Base-by-base conservation (phyloP, 2,329 filamentous ascomycete species). In the Aspergillus piperis region DNA sequence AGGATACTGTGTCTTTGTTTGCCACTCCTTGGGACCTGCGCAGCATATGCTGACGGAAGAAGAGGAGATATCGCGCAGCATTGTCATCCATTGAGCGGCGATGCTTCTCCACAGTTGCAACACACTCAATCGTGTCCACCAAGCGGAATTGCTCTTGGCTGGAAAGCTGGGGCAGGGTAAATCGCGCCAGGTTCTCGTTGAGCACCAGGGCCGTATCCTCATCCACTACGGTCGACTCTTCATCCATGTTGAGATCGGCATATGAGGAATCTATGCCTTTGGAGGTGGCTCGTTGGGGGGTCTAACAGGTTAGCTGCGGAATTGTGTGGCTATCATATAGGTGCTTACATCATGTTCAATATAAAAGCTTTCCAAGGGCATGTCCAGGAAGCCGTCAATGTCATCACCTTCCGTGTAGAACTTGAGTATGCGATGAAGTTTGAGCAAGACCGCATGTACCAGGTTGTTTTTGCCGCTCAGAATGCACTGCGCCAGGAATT, bases 21-120 rank as follows among this genome's bases (percentile, higher is more conserved):
- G 75, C 84, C 62, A 85, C 84, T 2, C 84, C 84, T 61, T 88
- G 85, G 51, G 84, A 82, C 73, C 87, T 88, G 27, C 88, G 86
- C 51, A 96, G 80, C 53, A 87, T 87, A 72, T 94, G 88, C 69
- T 96, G 90, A 19, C 91, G 85, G 78, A 94, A 95, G 76, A 95
- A 95, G 11, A 96, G 81, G 77, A 96, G 86, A 75, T 93, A 97
- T 47, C 92, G 87, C 8, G 90, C 89, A 3, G 90, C 93, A 70
- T 96, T 96, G 68, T 91, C 90, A 70, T 97, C 93, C 78, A 97
- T 90, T 2, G 92, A 96, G 5, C 91, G 86, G 17, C 92, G 86
- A 70, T 97, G 91, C 69, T 90, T 90, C 73, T 96, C 92, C 0
- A 96, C 91, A 41, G 90, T 86, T 3, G 90, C 90, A 48, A 90